Evolutionary conservation across 108 stramenopile genomes (phyloP), one percentile per base, ranked within the genome.

Genomic region (Cylindrotheca closterium): DNA sequence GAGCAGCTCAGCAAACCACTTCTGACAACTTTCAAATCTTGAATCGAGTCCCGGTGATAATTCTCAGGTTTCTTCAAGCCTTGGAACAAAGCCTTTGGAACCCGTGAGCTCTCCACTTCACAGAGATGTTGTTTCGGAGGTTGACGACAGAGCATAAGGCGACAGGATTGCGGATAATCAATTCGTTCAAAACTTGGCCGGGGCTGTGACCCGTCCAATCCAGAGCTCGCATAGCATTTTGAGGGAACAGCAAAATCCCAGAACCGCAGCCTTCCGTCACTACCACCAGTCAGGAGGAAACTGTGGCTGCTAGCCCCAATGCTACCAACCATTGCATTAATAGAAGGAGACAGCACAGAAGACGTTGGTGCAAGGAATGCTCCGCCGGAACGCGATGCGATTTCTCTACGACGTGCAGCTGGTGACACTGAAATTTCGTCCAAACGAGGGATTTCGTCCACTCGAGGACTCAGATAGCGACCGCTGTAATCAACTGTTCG

Each of bases 281-380:
- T 81, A 1, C 96, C 96, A 28, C 96, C 96, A 46, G 97, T 97
- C 46, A 97, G 73, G 24, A 98, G 60, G 62, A 91, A 95, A 54
- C 81, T 78, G 21, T 82, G 74, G 45, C 84, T 81, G 49, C 65
- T 64, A 12, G 67, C 71, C 26, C 79, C 84, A 55, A 90, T 87
- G 58, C 88, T 83, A 5, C 93, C 93, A 45, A 89, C 84, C 70
- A 96, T 74, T 19, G 88, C 79, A 72, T 84, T 86, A 27, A 94
- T 71, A 2, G 73, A 75, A 5, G 51, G 66, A 56, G 62, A 67
- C 10, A 66, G 62, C 24, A 60, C 61, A 0, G 52, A 25, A 2
- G 65, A 37, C 4, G 34, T n/a, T 21, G 60, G 47, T 0, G 52
- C 45, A 10, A 65, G 58, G 15, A 28, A 23, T 42, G 51, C 10